These are phyloP conservation scores for Schizophyllum commune DNA, from an alignment of 1,284 basidiomycete species.

Conservation along the genomic window DNA sequence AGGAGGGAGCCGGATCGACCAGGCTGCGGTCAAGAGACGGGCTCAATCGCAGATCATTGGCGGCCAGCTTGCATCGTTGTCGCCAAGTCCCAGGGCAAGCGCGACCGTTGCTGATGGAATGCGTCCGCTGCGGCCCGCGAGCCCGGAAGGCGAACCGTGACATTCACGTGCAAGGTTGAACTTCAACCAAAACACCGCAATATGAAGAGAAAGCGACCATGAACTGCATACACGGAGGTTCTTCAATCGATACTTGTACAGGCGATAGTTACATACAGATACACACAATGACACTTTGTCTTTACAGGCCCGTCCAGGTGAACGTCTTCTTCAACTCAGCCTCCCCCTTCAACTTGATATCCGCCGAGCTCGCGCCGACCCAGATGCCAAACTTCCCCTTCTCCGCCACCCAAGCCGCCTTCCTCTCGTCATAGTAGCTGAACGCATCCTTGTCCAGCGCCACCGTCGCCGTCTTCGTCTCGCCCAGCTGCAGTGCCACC, in stretches of 20 bases:
- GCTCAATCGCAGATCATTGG: neutral
- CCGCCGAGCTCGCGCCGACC: constrained; percentile 30
- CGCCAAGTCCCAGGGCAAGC: neutral
- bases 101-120: neutral
- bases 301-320: constrained; percentile 33
- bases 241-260: no score
- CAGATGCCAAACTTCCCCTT: constrained; percentile 31
- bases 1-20: neutral
- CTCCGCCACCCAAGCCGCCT: constrained; percentile 34
- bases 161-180: neutral
- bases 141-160: neutral
- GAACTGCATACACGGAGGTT: no score
- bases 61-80: neutral
- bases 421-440: constrained; percentile 35
- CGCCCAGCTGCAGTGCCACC: constrained; percentile 29
- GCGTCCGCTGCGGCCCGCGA: neutral
- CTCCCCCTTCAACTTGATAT: constrained; percentile 26
- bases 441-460: constrained; percentile 33
- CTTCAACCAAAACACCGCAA: no score
- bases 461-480: constrained; percentile 20
- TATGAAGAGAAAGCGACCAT: no score
- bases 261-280: no score
- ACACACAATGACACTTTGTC: no score
- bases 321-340: constrained; percentile 25
- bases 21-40: neutral